Conservation (phyloP, 1,284 basidiomycete genomes). For the Sutorius eximius region DNA sequence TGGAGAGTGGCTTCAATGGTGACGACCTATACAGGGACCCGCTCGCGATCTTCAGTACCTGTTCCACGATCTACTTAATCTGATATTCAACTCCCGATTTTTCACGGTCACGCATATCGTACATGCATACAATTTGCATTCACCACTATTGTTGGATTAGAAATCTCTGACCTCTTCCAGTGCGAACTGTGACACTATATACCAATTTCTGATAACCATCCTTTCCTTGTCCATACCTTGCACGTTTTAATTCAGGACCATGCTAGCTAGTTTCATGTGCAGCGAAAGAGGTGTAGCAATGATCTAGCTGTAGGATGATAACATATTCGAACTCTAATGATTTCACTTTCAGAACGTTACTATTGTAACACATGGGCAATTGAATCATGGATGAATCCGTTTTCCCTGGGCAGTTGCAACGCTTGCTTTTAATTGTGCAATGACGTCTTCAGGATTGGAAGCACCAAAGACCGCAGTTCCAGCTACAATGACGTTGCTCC, state of each 20-base stretch:
- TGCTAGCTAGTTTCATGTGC: constrained; percentile 17
- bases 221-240: constrained; percentile 26
- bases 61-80: constrained; percentile 31
- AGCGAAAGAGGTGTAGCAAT: constrained; percentile 3
- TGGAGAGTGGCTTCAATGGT: constrained; percentile 81
- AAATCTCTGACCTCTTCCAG: constrained; percentile 25
- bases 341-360: background rate
- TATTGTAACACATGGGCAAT: background rate
- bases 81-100: constrained; percentile 31
- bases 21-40: constrained; percentile 18
- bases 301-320: constrained; percentile 26
- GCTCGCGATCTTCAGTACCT: constrained; percentile 9
- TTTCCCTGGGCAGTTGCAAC: constrained; percentile 70
- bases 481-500: constrained; percentile 97
- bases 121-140: constrained; percentile 30
- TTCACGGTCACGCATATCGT: constrained; percentile 28
- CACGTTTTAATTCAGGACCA: constrained; percentile 14
- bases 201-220: constrained; percentile 32
- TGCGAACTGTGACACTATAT: constrained; percentile 31
- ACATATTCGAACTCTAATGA: constrained; percentile 30
- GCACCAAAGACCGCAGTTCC: constrained; percentile 95
- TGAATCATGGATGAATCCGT: constrained; percentile 24
- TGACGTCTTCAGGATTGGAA: constrained; percentile 76
- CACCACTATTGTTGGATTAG: constrained; percentile 35
- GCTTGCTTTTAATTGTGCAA: constrained; percentile 66